Evolutionary conservation across 805 yeast genomes (phyloP), one percentile per base, ranked within the genome.

Genomic region (Saccharomyces paradoxus): DNA sequence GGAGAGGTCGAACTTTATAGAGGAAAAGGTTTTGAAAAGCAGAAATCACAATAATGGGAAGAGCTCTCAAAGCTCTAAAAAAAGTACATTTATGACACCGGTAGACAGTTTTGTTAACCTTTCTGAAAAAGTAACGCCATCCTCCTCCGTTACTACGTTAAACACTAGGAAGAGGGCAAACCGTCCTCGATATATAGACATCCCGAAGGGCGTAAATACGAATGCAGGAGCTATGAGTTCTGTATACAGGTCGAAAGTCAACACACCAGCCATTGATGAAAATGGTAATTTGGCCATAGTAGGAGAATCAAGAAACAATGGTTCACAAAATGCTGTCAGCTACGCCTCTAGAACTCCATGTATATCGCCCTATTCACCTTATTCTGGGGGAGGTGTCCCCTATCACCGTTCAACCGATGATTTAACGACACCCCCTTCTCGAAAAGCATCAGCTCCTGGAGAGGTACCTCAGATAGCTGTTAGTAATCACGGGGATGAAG

Each of bases 1-100:
- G 32, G 78, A 77, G 37, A 77, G 89, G 67, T 79, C 81, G 56
- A 71, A 70, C 50, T 75, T 69, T 63, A 78, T 72, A 37, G 78
- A 72, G 62, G 74, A 71, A 14, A 61, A 67, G 37, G 61, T 67
- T 5, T 28, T 63, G 37, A 66, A 64, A 49, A 60, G 44, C 8
- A 37, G 44, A 17, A 37, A 22, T 17, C 17, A 37, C 37, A 48
- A 13, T 54, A 57, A 31, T 50, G 48, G 24, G 26, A 49, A 24
- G 24, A 17, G 9, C 12, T 37, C 22, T 7, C 44, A 17, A 37
- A 17, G 44, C 24, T 17, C 24, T 13, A 17, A 37, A 37, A 17
- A 17, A 10, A 37, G 24, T 9, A 37, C 24, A 10, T 17, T 13
- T 6, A 17, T 17, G 13, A 37, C 44, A 8, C 24, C 44, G 17